Conservation (phyloP, 2,329 filamentous ascomycete genomes). For the Neonectria coccinea region DNA sequence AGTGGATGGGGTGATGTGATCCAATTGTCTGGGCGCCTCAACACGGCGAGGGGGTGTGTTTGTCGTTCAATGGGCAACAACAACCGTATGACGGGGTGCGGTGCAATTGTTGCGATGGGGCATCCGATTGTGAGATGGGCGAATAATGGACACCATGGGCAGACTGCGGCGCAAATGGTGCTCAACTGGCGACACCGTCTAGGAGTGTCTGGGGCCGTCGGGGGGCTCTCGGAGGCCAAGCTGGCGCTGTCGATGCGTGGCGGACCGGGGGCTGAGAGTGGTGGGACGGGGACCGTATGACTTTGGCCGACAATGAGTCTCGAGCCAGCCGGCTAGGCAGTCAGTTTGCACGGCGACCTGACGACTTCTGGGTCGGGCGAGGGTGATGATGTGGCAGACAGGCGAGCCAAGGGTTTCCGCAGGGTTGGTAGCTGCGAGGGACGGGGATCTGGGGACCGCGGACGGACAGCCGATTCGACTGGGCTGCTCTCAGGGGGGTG, state of each 20-base stretch:
- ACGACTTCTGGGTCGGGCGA: conserved; percentile 40
- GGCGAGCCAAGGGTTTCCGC: conserved; percentile 30
- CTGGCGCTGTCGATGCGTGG: conserved; percentile 29
- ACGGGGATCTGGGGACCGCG: conserved; percentile 38
- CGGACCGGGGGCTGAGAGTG: conserved; percentile 36
- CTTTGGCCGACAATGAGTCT: conserved; percentile 41
- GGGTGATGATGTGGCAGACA: conserved; percentile 43
- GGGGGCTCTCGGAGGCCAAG: conserved; percentile 26
- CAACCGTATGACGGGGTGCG: conserved; percentile 42
- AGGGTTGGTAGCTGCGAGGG: conserved; percentile 21
- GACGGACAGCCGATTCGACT: conserved; percentile 37
- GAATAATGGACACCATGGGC: conserved; percentile 36
- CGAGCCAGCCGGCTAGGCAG: conserved; percentile 35
- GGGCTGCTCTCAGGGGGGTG: conserved; percentile 18
- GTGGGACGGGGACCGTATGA: conserved; percentile 47
- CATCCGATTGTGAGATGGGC: conserved; percentile 38
- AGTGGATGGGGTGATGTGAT: conserved; percentile 42
- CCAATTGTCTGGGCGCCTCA: conserved; percentile 34
- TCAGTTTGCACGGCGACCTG: conserved; percentile 39
- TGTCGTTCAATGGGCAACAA: conserved; percentile 40
- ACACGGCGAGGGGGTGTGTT: conserved; percentile 34
- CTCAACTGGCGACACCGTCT: conserved; percentile 38
- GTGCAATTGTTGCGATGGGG: conserved; percentile 39
- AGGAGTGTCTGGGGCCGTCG: conserved; percentile 24
- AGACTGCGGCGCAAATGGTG: conserved; percentile 33